These are phyloP conservation scores for Rhizophlyctis rosea DNA, from an alignment of 192 early-diverging fungal genomes.

Conservation along the genomic window DNA sequence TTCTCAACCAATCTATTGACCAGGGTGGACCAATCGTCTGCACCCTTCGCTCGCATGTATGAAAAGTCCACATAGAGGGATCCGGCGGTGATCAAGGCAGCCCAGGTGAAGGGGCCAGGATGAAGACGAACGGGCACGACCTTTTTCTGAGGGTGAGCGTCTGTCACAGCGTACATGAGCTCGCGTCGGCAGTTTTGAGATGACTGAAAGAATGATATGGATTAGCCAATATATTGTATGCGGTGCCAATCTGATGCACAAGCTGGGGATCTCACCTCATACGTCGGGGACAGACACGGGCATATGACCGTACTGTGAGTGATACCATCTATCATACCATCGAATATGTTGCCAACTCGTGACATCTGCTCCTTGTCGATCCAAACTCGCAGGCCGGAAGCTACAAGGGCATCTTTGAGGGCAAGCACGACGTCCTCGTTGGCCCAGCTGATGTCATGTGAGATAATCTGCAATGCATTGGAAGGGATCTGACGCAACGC, in stretches of 20 bases:
- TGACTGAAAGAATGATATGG: no score
- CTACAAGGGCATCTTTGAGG: slow-evolving; percentile 16
- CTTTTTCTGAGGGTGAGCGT: slow-evolving; percentile 28
- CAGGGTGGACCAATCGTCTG: no score
- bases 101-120: slow-evolving; percentile 37
- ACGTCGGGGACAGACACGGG: no score
- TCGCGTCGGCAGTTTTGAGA: slow-evolving; percentile 34
- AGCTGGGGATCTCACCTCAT: no score
- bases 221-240: no score
- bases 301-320: no score
- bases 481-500: neutral
- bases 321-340: no score
- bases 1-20: no score
- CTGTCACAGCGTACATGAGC: slow-evolving; percentile 36
- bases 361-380: slow-evolving; percentile 27
- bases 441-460: slow-evolving; percentile 14
- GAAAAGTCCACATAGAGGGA: slow-evolving; percentile 27
- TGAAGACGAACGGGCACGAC: slow-evolving; percentile 37
- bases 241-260: no score
- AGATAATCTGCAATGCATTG: neutral
- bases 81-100: slow-evolving; percentile 34
- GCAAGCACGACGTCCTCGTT: slow-evolving; percentile 13
- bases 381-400: slow-evolving; percentile 26
- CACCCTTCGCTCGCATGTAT: no score
- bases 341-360: no score